Percentiles rank a stretch among this genome's conserved stretches.
Evolutionary conservation across 352 stramenopile genomes (phyloP).

Genomic region (Albugo candida): DNA sequence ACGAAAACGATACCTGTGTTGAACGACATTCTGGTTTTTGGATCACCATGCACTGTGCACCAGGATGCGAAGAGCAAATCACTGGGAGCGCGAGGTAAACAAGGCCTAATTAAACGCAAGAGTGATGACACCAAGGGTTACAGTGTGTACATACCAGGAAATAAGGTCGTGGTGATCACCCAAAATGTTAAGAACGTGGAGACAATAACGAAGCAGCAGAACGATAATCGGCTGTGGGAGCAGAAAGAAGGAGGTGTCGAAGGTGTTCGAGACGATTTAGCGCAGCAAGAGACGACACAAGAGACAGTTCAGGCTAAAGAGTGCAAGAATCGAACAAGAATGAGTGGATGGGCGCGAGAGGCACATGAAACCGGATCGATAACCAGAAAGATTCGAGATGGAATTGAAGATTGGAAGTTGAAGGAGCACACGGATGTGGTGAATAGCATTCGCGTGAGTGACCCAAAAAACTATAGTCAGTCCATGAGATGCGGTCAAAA

Average conservation of each 20-base stretch:
- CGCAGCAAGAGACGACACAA: no score
- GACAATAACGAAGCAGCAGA: not conserved
- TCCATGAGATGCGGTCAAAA: not conserved
- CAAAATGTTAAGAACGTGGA: conserved; percentile 9
- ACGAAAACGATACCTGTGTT: not conserved
- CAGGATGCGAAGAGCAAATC: conserved; percentile 2
- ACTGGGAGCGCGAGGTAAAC: not conserved
- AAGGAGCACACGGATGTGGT: not conserved
- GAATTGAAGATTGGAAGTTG: no score
- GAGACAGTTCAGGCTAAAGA: no score
- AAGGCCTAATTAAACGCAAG: conserved; percentile 2
- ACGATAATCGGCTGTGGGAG: not conserved
- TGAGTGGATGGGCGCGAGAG: no score
- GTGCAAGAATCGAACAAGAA: no score
- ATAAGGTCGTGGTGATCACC: conserved; percentile 1
- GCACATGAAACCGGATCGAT: no score
- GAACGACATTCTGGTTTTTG: conserved; percentile 2
- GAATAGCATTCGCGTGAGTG: not conserved
- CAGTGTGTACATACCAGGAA: conserved; percentile 5
- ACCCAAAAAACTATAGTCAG: conserved; percentile 8
- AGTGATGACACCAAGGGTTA: conserved; percentile 7
- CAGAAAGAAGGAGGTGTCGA: not conserved
- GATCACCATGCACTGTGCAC: conserved; percentile 1
- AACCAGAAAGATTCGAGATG: no score
- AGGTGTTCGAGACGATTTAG: not conserved